Evolutionary conservation across 306 rosid genomes (phyloP).

Genomic region (Trichosanthes truncata): DNA sequence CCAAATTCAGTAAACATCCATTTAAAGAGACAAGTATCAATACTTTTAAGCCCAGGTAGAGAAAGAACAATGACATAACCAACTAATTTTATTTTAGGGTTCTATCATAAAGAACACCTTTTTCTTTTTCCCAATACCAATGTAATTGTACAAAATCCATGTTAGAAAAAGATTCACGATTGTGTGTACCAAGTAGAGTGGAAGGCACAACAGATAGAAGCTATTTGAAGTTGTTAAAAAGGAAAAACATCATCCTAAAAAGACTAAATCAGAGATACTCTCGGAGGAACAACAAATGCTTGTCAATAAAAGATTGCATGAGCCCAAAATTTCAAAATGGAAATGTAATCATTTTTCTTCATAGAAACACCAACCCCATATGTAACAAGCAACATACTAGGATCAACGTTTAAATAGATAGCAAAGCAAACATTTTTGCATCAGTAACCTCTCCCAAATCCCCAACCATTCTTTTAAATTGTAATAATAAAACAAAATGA

Average conservation of each 20-base stretch:
- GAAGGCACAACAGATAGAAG: background rate
- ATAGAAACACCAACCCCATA: background rate
- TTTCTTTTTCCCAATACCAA: background rate
- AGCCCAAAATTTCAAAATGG: background rate
- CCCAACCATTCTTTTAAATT: background rate
- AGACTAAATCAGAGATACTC: background rate
- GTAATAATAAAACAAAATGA: background rate
- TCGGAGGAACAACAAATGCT: background rate
- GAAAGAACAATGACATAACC: background rate
- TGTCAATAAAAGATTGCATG: background rate
- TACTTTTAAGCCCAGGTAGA: background rate
- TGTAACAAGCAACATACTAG: background rate
- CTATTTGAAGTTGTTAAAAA: background rate
- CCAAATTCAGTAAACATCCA: background rate
- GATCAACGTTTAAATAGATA: background rate
- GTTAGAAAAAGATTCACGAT: background rate
- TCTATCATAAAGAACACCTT: background rate
- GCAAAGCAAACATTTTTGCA: background rate
- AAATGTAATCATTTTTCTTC: background rate
- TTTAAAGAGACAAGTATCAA: background rate
- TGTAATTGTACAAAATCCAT: background rate
- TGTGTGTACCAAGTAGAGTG: background rate
- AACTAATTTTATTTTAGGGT: background rate
- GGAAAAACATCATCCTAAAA: background rate
- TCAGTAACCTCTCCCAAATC: background rate